Evolutionary conservation across 1,284 basidiomycete genomes (phyloP).

Genomic region (Microbotryum silenes-acaulis): DNA sequence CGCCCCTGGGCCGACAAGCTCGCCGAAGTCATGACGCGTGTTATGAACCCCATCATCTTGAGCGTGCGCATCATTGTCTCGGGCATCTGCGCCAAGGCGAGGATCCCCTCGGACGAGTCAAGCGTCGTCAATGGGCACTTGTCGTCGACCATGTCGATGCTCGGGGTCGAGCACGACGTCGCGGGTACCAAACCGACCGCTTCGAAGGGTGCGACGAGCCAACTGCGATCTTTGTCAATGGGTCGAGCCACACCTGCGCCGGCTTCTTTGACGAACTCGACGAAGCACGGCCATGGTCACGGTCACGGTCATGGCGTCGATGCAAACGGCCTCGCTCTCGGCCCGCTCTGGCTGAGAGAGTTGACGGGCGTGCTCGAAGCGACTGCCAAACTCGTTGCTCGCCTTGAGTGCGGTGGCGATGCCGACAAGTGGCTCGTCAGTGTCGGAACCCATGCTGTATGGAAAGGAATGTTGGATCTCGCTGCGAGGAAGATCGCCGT

Average conservation of each 20-base stretch:
- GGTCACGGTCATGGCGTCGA: background rate
- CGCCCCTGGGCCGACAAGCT: constrained; percentile 35
- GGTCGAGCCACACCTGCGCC: constrained; percentile 6
- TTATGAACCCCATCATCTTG: constrained; percentile 33
- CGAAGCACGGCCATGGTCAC: background rate
- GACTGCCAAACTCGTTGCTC: constrained; percentile 22
- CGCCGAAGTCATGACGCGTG: constrained; percentile 29
- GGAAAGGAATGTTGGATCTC: constrained; percentile 35
- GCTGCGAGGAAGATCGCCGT: constrained; percentile 16
- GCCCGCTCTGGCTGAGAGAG: constrained; percentile 33
- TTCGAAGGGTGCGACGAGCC: constrained; percentile 8
- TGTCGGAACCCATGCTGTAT: constrained; percentile 29
- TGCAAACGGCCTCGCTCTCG: background rate
- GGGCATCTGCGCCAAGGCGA: constrained; percentile 9
- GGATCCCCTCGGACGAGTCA: background rate
- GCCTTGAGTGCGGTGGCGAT: constrained; percentile 28
- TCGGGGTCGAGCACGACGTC: background rate
- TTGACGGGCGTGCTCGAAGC: constrained; percentile 25
- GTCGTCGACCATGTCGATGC: background rate
- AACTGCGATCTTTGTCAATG: constrained; percentile 22
- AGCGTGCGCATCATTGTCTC: constrained; percentile 7
- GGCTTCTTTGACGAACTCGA: background rate
- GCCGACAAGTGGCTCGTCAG: constrained; percentile 35
- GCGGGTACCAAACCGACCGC: background rate
- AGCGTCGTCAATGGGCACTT: background rate